Evolutionary conservation across 805 yeast species (phyloP), one percentile per base, ranked within the genome.

Genomic region (Lipomyces starkeyi): DNA sequence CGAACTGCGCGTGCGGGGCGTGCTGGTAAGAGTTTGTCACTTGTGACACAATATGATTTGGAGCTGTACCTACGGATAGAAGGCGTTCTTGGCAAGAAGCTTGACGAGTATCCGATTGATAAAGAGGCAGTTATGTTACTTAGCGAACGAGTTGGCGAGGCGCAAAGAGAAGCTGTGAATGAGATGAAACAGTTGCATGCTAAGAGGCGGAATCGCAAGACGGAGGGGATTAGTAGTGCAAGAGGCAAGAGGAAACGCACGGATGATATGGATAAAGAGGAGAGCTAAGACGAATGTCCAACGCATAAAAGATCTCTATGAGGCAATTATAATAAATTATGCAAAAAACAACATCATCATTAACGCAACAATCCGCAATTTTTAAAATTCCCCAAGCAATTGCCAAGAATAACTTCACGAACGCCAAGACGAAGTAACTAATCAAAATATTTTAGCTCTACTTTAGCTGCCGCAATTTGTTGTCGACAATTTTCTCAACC

Each of bases 1-100:
- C 89, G 98, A 82, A 93, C 97, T 43, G 97, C 98, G 1, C 88
- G 97, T 79, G 97, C 97, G 0, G 97, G 97, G 22, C 85, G 93
- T 73, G 87, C 94, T 0, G 97, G 97, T 60, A 90, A 89, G 77
- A 91, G 97, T 2, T 83, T 93, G 20, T 90, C 97, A 1, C 81
- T 93, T 66, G 96, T 93, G 40, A 93, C 98, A 0, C 99, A 95
- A 78, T 95, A 95, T 77, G 99, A 95, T 78, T 82, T 95, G 69
- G 98, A 93, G 78, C 81, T 93, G 74, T 91, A 91, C 75, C 81
- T 93, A 72, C 84, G 97, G 76, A 93, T 95, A 62, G 99, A 95
- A 78, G 88, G 88, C 63, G 98, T 90, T 9, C 85, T 95, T 64
- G 85, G 82, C n/a, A 90, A 88, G 83, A 92, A 90, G 76, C 82